Evolutionary conservation across 1,284 basidiomycete species (phyloP).

Genomic region (Melanopsichium pennsylvanicum): DNA sequence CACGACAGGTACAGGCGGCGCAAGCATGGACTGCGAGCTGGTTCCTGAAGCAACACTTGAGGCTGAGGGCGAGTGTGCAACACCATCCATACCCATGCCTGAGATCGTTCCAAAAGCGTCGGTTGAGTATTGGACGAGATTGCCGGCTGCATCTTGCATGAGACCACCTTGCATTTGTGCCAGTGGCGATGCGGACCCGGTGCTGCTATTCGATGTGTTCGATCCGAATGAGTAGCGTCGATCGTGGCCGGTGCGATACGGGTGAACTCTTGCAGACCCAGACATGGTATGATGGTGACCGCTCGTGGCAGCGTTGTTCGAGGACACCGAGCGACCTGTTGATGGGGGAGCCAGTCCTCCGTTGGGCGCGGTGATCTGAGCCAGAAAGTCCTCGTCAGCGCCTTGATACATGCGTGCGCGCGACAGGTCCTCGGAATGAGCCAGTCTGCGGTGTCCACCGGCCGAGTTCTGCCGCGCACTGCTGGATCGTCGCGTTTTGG

Average conservation of each 20-base stretch:
- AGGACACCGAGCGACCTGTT: conserved; percentile 29
- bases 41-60: conserved; percentile 28
- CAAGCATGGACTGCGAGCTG: conserved; percentile 19
- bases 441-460: conserved; percentile 41
- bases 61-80: conserved; percentile 20
- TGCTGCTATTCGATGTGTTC: conserved; percentile 41
- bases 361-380: conserved; percentile 54
- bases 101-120: conserved; percentile 10
- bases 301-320: conserved; percentile 13
- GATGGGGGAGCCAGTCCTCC: conserved; percentile 55
- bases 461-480: conserved; percentile 26
- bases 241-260: conserved; percentile 44
- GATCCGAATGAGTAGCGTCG: conserved; percentile 51
- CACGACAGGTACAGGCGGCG: conserved; percentile 68
- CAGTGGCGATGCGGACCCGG: conserved; percentile 29
- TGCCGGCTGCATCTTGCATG: conserved; percentile 20
- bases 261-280: conserved; percentile 31
- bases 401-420: conserved; percentile 42
- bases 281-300: conserved; percentile 21
- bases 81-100: conserved; percentile 16
- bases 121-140: conserved; percentile 30
- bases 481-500: conserved; percentile 27
- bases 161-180: conserved; percentile 26
- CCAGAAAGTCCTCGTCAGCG: conserved; percentile 42
- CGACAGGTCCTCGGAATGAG: conserved; percentile 55